phyloP scores from a whole-genome alignment of 495 filamentous ascomycete species.

The Penicillium fimorum region DNA sequence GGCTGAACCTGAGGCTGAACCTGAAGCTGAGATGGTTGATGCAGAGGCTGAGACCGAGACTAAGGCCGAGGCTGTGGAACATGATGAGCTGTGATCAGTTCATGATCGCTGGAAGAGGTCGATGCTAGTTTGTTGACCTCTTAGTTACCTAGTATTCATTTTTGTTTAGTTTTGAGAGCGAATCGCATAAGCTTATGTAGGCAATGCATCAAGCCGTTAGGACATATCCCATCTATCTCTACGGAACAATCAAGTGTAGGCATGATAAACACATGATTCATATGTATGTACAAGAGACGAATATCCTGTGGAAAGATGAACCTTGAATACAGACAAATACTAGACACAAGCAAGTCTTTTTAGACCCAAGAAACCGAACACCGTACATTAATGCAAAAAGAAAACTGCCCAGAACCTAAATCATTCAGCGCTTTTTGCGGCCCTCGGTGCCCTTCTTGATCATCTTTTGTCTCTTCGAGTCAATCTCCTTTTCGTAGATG shows the following conservation, averaged over 20 bases:
- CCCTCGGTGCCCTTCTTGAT: conserved; percentile 57
- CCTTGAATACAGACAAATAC: conserved; percentile 15
- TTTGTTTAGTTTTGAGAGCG: conserved; percentile 2
- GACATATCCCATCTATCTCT: not conserved
- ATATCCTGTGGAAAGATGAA: conserved; percentile 14
- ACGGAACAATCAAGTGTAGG: not conserved
- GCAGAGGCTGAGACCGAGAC: not conserved
- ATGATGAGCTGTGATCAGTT: conserved; percentile 7
- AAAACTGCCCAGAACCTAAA: conserved; percentile 13
- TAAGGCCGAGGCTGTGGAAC: not conserved
- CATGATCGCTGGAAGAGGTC: not conserved
- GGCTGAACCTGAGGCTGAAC: conserved; percentile 36
- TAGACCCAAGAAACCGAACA: conserved; percentile 20
- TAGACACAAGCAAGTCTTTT: conserved; percentile 15
- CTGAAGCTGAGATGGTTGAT: conserved; percentile 23
- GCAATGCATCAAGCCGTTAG: not conserved
- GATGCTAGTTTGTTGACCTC: not conserved
- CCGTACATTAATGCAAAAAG: conserved; percentile 26
- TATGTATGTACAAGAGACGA: conserved; percentile 24
- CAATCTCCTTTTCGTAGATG: conserved; percentile 47
- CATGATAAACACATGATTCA: conserved; percentile 16
- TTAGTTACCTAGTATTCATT: not conserved
- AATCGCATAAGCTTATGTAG: conserved; percentile 1
- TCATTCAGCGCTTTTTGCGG: conserved; percentile 30
- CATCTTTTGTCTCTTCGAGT: conserved; percentile 49